Base-by-base conservation (phyloP, 2,329 filamentous ascomycete genomes). In the Clonostachys byssicola region DNA sequence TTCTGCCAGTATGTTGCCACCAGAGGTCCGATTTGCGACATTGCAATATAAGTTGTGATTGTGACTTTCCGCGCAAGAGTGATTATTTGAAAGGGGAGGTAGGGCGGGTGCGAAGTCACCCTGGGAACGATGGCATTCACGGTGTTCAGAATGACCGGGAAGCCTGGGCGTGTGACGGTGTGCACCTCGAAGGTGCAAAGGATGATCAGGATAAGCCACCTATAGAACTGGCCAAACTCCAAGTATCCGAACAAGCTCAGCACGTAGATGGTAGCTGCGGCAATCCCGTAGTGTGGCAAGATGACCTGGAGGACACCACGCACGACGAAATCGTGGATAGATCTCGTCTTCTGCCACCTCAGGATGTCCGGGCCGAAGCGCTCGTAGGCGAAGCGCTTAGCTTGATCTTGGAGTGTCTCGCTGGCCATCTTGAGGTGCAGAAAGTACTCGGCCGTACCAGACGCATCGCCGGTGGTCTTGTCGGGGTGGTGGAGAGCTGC, bases 71-170 rank as follows among this genome's bases (percentile, higher is more conserved):
- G 83, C 6, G 86, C 81, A 7, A 97, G 78, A 13, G 77, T 70
- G 48, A 96, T 78, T 55, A 88, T 73, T 68, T 99, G 92, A 62
- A 94, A 99, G 3, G 92, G 92, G 5, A 97, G 77, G 54, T 87
- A 88, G 5, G 86, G 79, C 5, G 79, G 71, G 47, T 82, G 77
- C 8, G 56, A 55, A 14, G 69, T 67, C 43, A 69, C 48, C 30
- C 61, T 60, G 1, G 61, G 54, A 12, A 77, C 57, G 36, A 70
- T 23, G 6, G 68, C 69, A 60, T 81, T 81, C 55, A 78, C 50
- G 42, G 71, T 42, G 8, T 63, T 62, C 38, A 78, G 66, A 52
- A 77, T 49, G 9, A 57, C 54, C 3, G 81, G 80, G 51, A 76
- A 72, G 10, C 61, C 57, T 2, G 81, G 78, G 3, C 81, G 70